Percentiles rank a stretch among this genome's conserved stretches.
Evolutionary conservation across 2,329 filamentous ascomycete genomes (phyloP).

Genomic region (Alternaria sp.): DNA sequence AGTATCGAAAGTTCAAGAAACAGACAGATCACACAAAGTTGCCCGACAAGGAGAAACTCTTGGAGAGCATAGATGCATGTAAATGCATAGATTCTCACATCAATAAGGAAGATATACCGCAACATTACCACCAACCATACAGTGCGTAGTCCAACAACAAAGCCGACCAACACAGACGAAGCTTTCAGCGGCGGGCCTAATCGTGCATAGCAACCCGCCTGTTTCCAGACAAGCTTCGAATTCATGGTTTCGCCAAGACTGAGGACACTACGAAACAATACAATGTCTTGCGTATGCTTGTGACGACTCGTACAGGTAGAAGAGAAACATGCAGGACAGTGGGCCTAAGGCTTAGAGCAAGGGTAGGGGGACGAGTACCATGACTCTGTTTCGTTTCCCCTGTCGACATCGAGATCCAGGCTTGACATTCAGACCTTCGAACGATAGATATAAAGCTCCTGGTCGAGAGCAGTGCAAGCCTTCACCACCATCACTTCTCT

Average conservation of each 20-base stretch:
- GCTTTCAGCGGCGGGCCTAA: background rate
- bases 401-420: background rate
- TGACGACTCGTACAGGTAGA: constrained; percentile 9
- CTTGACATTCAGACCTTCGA: too few species aligned
- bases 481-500: background rate
- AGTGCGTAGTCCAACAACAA: background rate
- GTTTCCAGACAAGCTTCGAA: background rate
- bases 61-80: background rate
- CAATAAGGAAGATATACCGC: background rate
- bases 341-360: background rate
- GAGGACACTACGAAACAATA: background rate
- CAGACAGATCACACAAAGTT: background rate
- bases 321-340: background rate
- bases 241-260: constrained; percentile 6
- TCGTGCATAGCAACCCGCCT: background rate
- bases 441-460: constrained; percentile 1
- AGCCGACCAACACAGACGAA: background rate
- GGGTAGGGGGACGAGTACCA: background rate
- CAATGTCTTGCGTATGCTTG: constrained; percentile 17
- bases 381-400: background rate
- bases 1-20: background rate
- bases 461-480: background rate
- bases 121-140: background rate
- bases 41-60: background rate
- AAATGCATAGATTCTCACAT: background rate